These are phyloP conservation scores for Bolboschoenoplectus hybrid DNA, from an alignment of 202 grass and related monocot genomes.

Conservation along the genomic window DNA sequence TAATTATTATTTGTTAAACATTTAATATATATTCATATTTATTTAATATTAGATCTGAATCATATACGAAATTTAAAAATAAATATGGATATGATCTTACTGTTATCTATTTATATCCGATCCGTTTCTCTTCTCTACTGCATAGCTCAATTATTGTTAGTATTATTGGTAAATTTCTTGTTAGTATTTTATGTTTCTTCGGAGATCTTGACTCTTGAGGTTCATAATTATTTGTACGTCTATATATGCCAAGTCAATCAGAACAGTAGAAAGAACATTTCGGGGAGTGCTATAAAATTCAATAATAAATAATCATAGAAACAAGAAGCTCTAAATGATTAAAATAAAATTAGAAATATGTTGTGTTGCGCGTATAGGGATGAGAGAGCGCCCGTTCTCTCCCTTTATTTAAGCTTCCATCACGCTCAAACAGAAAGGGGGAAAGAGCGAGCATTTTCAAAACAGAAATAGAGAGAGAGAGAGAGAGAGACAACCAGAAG, in stretches of 20 bases:
- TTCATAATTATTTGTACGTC: background rate
- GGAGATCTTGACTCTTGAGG: background rate
- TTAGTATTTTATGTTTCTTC: background rate
- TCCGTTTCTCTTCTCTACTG: background rate
- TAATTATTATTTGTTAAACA: too few relatives aligned
- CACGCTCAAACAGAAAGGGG: background rate
- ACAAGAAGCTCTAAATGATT: background rate
- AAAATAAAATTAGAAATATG: slow-evolving; percentile 15
- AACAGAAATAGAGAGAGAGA: slow-evolving; percentile 34
- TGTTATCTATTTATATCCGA: background rate
- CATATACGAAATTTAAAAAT: background rate
- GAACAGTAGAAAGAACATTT: slow-evolving; percentile 10
- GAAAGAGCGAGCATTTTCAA: background rate
- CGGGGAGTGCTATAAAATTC: slow-evolving; percentile 27
- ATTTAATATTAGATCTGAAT: background rate
- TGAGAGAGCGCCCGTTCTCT: slow-evolving; percentile 12
- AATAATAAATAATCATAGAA: slow-evolving; percentile 17
- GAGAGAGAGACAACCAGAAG: background rate
- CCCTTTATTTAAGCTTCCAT: slow-evolving; percentile 42
- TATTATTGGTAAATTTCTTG: background rate
- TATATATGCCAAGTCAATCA: background rate
- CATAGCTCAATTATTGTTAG: background rate
- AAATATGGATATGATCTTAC: background rate
- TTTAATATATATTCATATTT: background rate
- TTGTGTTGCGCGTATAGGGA: slow-evolving; percentile 25